These are phyloP conservation scores for Coprinopsis cinerea DNA, from an alignment of 768 basidiomycete genomes.

Conservation along the genomic window DNA sequence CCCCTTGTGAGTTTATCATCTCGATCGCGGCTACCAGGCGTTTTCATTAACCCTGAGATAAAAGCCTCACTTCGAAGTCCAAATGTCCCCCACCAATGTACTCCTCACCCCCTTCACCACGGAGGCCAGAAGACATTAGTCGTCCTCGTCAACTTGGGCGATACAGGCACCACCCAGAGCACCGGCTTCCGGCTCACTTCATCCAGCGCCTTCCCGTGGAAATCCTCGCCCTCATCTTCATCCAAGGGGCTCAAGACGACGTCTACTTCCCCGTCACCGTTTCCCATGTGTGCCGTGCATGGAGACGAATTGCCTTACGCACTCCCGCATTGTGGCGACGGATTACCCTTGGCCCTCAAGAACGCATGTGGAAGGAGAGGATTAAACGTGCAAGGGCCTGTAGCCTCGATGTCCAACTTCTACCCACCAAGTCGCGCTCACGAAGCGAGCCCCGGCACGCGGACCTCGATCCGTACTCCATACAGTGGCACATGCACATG, in stretches of 20 bases:
- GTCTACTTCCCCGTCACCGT: conserved; percentile 51
- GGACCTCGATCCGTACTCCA: conserved; percentile 36
- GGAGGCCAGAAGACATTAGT: conserved; percentile 23
- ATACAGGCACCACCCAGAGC: conserved; percentile 17
- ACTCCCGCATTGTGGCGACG: conserved; percentile 63
- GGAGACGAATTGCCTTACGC: conserved; percentile 56
- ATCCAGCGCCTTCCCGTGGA: conserved; percentile 59
- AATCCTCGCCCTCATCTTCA: conserved; percentile 58
- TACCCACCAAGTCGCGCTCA: conserved; percentile 24
- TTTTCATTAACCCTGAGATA: not conserved
- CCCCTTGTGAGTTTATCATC: conserved; percentile 7
- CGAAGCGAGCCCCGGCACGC: conserved; percentile 22
- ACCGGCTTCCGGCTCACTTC: conserved; percentile 33
- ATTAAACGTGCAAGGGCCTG: conserved; percentile 55
- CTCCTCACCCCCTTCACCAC: conserved; percentile 10
- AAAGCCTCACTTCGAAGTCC: conserved; percentile 7
- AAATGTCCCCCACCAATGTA: conserved; percentile 14
- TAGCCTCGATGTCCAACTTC: conserved; percentile 53
- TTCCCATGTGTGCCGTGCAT: conserved; percentile 64
- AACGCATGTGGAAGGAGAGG: conserved; percentile 58
- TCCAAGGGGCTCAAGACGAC: conserved; percentile 52
- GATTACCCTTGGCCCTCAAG: conserved; percentile 42
- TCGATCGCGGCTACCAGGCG: not conserved
- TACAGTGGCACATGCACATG: conserved; percentile 59
- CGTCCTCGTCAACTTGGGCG: conserved; percentile 31